These are phyloP conservation scores for Trichophyton equinum DNA, from an alignment of 2,329 filamentous ascomycete genomes.

Conservation along the genomic window DNA sequence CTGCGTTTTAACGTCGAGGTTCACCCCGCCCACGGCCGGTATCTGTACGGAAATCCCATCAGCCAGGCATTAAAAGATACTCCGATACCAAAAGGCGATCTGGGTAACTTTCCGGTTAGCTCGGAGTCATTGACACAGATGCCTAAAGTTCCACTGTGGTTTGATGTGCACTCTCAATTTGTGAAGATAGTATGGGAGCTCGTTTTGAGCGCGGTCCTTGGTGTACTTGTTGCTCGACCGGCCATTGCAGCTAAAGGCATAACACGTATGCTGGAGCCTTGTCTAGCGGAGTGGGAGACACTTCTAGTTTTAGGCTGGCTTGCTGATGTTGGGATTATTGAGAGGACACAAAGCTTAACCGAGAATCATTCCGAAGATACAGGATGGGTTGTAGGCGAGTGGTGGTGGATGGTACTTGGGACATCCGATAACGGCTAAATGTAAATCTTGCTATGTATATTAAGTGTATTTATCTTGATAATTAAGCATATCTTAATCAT, in stretches of 20 bases:
- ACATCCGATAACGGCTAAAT: background rate
- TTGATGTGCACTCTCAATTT: constrained; percentile 35
- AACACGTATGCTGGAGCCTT: constrained; percentile 27
- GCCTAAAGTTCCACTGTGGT: constrained; percentile 35
- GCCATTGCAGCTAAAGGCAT: constrained; percentile 27
- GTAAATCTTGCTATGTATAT: background rate
- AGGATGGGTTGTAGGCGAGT: constrained; percentile 26
- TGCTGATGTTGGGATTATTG: constrained; percentile 18
- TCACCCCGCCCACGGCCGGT: constrained; percentile 22
- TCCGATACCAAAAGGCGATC: constrained; percentile 20
- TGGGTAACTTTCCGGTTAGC: constrained; percentile 4
- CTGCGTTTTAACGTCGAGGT: constrained; percentile 34
- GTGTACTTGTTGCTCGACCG: constrained; percentile 31
- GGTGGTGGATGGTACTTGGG: constrained; percentile 24
- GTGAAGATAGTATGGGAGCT: constrained; percentile 31
- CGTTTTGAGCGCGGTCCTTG: constrained; percentile 30
- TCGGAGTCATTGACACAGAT: constrained; percentile 5
- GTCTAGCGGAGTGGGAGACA: constrained; percentile 33
- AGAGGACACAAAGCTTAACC: constrained; percentile 14
- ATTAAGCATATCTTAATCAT: background rate
- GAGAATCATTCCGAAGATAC: constrained; percentile 9
- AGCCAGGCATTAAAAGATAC: constrained; percentile 13
- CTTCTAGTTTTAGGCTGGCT: constrained; percentile 32
- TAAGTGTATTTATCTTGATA: background rate
- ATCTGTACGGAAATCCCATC: constrained; percentile 31